These are phyloP conservation scores for Leccinum pellstonianum DNA, from an alignment of 768 basidiomycete genomes.

Conservation along the genomic window DNA sequence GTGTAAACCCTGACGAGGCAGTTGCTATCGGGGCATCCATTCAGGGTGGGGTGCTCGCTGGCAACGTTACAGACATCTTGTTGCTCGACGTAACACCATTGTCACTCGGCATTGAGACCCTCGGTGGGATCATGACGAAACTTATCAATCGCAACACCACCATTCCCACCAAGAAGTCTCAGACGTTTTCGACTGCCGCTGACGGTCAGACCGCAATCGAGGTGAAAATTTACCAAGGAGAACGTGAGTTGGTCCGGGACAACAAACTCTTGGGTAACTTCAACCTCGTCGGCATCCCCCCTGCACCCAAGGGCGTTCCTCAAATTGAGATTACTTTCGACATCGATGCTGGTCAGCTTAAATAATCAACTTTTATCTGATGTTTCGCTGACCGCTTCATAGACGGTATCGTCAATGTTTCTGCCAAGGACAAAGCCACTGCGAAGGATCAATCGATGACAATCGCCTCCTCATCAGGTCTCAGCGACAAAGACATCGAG, in stretches of 20 bases:
- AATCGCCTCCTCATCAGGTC: constrained; percentile 95
- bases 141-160: constrained; percentile 98
- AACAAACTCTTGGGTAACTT: constrained; percentile 99
- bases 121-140: constrained; percentile 99
- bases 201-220: constrained; percentile 99
- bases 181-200: constrained; percentile 97
- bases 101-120: constrained; percentile 94
- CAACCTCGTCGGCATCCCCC: constrained; percentile 97
- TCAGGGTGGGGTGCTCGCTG: constrained; percentile 96
- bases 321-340: constrained; percentile 91
- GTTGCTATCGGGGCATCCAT: constrained; percentile 98
- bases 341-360: constrained; percentile 81
- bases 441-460: constrained; percentile 94
- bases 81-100: constrained; percentile 95
- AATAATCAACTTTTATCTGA: not conserved
- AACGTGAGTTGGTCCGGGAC: constrained; percentile 97
- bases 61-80: constrained; percentile 93
- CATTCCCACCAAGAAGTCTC: constrained; percentile 99
- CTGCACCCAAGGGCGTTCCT: constrained; percentile 71
- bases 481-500: constrained; percentile 95
- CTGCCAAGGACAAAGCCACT: constrained; percentile 93
- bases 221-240: constrained; percentile 99
- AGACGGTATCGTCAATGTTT: constrained; percentile 97
- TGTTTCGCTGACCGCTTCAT: constrained; percentile 2
- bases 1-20: constrained; percentile 99